Evolutionary conservation across 2,329 filamentous ascomycete genomes (phyloP), one percentile per base, ranked within the genome.

Genomic region (Myriangium duriaei): DNA sequence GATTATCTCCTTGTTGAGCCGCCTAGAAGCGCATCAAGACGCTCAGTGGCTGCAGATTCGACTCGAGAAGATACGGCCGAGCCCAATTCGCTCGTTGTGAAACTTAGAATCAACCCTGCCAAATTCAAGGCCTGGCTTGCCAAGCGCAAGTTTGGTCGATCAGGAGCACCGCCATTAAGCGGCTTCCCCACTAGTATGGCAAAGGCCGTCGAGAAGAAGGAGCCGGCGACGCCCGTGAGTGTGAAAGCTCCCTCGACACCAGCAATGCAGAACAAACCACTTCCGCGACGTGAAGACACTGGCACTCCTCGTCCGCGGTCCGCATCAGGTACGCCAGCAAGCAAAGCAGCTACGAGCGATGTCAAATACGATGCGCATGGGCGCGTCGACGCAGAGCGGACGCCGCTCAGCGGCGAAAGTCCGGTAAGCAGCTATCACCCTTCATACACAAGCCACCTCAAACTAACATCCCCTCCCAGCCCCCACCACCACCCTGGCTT

Each of bases 401-500:
- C 78, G 35, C 69, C 71, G 4, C 63, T 68, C 30, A 62, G 70
- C 29, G 73, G 72, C 38, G 68, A 74, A 47, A 65, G 71, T 59
- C 62, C 72, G 48, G 81, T 86, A 73, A 74, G 76, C 56, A 18
- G 13, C 31, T 14, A 40, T 15, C 13, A 19, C 13, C 16, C 18
- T n/a, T 14, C 39, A 7, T 15, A 37, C 29, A 36, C 26, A 39
- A 3, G 39, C 32, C 18, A 12, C 11, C 28, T 30, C 32, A 19
- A 33, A 39, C 38, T 41, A 39, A 33, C 31, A 12, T 14, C 28
- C 33, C 11, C 4, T 11, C 11, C 16, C 52, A 93, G 85, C 84
- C 86, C 42, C 76, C 82, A 5, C 78, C 86, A 12, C 87, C 88
- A n/a, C 67, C 74, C 40, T 96, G 91, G 91, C 80, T 98, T 40